These are phyloP conservation scores for Mrakia gelida DNA, from an alignment of 768 basidiomycete genomes.

Conservation along the genomic window DNA sequence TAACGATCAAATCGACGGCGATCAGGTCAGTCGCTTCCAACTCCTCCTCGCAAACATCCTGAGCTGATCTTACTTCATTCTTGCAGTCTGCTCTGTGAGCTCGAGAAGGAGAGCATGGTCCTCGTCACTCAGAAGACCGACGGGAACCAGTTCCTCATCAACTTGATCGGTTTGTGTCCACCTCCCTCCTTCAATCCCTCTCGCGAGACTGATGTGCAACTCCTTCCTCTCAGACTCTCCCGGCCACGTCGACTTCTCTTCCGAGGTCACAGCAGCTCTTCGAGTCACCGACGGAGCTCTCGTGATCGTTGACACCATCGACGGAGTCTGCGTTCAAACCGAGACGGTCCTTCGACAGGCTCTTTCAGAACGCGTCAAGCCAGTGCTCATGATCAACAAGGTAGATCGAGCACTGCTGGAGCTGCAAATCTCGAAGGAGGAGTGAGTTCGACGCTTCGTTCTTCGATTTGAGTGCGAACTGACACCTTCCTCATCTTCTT, in stretches of 20 bases:
- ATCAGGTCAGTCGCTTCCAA: not conserved
- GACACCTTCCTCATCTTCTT: no score
- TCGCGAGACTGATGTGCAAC: no score
- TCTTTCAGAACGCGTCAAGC: slow-evolving; percentile 96
- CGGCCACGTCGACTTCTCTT: slow-evolving; percentile 99
- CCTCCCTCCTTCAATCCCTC: not conserved
- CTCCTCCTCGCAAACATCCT: not conserved
- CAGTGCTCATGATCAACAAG: slow-evolving; percentile 99
- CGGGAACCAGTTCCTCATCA: slow-evolving; percentile 96
- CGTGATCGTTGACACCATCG: slow-evolving; percentile 98
- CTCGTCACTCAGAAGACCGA: slow-evolving; percentile 91
- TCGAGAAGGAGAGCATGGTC: slow-evolving; percentile 74
- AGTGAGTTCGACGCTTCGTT: slow-evolving; percentile 36
- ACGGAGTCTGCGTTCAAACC: slow-evolving; percentile 99
- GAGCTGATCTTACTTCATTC: not conserved
- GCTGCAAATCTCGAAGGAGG: slow-evolving; percentile 93
- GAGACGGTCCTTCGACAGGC: slow-evolving; percentile 96
- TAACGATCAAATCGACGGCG: slow-evolving; percentile 93
- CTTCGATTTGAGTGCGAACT: no score
- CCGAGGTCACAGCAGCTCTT: slow-evolving; percentile 98
- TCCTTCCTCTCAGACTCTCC: slow-evolving; percentile 55
- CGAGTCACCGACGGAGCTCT: slow-evolving; percentile 99
- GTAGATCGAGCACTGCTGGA: slow-evolving; percentile 99
- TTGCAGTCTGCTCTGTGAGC: slow-evolving; percentile 89
- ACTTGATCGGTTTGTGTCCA: slow-evolving; percentile 67